These are phyloP conservation scores for Pseudogymnoascus pannorum DNA, from an alignment of 2,329 filamentous ascomycete genomes.

Conservation along the genomic window DNA sequence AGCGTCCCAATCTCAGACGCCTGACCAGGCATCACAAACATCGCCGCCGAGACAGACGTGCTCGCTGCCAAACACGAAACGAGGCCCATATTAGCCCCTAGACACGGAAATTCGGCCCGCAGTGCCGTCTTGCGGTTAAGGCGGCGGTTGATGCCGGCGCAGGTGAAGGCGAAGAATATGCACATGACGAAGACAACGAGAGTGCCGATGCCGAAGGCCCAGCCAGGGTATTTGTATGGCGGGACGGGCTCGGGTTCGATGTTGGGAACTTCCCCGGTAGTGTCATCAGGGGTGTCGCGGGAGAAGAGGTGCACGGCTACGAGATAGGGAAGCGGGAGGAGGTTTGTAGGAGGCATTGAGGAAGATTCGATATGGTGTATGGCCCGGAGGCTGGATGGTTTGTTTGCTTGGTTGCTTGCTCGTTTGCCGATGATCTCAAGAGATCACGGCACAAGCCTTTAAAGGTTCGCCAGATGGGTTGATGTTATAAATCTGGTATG, in stretches of 20 bases:
- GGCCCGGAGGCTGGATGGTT: background rate
- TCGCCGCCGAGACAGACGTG: background rate
- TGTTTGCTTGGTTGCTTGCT: background rate
- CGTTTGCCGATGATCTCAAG: slow-evolving; percentile 5
- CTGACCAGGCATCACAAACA: background rate
- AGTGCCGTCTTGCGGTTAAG: background rate
- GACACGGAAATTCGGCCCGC: background rate
- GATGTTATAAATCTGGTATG: background rate
- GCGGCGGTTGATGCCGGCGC: background rate
- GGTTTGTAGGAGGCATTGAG: slow-evolving; percentile 1
- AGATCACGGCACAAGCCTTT: slow-evolving; percentile 5
- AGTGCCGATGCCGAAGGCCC: background rate
- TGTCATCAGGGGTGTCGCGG: background rate
- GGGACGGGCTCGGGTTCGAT: background rate
- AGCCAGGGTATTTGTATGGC: background rate
- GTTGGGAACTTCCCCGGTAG: background rate
- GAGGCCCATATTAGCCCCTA: background rate
- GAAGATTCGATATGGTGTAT: background rate
- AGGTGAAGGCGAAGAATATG: background rate
- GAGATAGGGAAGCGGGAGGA: background rate
- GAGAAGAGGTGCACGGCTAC: background rate
- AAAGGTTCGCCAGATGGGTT: background rate
- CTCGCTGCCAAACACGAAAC: background rate
- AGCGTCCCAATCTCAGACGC: background rate
- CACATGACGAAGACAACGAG: background rate